Evolutionary conservation across 805 yeast genomes (phyloP).

Genomic region (Wickerhamiella bombiphila): DNA sequence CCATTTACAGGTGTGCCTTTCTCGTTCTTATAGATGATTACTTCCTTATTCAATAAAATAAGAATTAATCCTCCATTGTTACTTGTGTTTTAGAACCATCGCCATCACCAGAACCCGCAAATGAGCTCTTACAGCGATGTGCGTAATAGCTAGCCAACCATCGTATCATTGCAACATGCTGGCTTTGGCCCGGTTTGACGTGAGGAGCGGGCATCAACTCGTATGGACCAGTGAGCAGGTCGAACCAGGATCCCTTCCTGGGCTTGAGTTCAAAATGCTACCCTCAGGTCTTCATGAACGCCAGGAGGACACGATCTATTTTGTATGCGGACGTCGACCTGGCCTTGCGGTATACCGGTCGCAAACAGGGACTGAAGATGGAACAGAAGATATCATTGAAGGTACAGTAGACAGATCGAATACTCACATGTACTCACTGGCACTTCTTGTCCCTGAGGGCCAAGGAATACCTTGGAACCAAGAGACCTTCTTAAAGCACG

Average conservation of each 20-base stretch:
- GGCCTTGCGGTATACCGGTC: conserved; percentile 17
- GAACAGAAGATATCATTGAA: conserved; percentile 9
- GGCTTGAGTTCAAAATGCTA: conserved; percentile 47
- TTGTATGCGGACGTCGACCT: conserved; percentile 22
- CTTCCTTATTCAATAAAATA: too few species aligned
- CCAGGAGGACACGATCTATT: conserved; percentile 38
- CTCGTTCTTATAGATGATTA: too few species aligned
- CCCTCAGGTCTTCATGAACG: conserved; percentile 56
- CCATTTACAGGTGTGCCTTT: too few species aligned
- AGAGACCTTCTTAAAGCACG: conserved; percentile 12
- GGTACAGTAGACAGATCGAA: conserved; percentile 1
- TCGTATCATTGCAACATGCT: too few species aligned
- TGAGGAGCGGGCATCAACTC: conserved; percentile 34
- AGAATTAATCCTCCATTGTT: too few species aligned
- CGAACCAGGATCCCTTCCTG: conserved; percentile 22
- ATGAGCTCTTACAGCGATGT: too few species aligned
- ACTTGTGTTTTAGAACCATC: background rate
- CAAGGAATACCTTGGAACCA: conserved; percentile 13
- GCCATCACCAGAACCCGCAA: too few species aligned
- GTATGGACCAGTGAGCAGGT: conserved; percentile 28
- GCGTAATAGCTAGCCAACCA: background rate
- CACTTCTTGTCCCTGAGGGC: conserved; percentile 12
- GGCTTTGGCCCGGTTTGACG: conserved; percentile 39
- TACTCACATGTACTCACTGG: conserved; percentile 14
- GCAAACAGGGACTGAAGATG: conserved; percentile 4